Percentiles rank a stretch among this genome's conserved stretches.
Conservation (phyloP, 495 filamentous ascomycete genomes). For the Penicillium odoratum region DNA sequence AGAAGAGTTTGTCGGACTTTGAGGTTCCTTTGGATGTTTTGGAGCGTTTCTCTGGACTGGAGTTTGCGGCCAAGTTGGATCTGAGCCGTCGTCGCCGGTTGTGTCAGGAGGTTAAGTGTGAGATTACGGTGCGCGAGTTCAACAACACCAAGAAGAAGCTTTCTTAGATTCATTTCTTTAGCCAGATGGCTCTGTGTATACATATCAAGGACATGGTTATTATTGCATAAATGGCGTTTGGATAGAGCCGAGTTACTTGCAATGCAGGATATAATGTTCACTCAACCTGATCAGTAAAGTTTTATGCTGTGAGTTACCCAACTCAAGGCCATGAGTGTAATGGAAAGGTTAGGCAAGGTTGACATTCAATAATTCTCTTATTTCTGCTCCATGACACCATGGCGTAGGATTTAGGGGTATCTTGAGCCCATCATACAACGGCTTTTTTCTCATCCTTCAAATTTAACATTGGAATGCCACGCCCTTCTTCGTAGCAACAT, state of each 20-base stretch:
- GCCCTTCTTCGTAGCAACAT: conserved; percentile 73
- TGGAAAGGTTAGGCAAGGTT: too few species aligned
- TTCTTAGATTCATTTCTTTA: background rate
- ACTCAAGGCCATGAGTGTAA: too few species aligned
- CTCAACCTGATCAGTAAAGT: too few species aligned
- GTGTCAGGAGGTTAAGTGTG: conserved; percentile 82
- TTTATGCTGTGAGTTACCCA: too few species aligned
- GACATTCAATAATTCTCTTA: too few species aligned
- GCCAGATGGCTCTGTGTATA: conserved; percentile 23
- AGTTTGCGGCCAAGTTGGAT: conserved; percentile 82
- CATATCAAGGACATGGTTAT: conserved; percentile 27
- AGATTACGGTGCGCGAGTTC: conserved; percentile 77
- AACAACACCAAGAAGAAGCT: conserved; percentile 43
- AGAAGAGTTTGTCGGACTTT: conserved; percentile 81
- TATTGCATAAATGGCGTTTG: conserved; percentile 28
- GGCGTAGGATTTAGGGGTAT: conserved; percentile 5
- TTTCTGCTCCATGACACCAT: too few species aligned
- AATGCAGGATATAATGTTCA: too few species aligned
- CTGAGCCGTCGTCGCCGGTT: conserved; percentile 69
- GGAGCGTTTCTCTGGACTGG: conserved; percentile 86
- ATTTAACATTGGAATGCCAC: conserved; percentile 82
- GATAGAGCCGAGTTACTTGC: background rate
- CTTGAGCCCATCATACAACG: background rate
- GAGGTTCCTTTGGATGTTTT: conserved; percentile 92
- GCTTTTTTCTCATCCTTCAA: background rate